Conservation (phyloP, 225 moss, liverwort and hornwort species). For the Anthoceros angustus region DNA sequence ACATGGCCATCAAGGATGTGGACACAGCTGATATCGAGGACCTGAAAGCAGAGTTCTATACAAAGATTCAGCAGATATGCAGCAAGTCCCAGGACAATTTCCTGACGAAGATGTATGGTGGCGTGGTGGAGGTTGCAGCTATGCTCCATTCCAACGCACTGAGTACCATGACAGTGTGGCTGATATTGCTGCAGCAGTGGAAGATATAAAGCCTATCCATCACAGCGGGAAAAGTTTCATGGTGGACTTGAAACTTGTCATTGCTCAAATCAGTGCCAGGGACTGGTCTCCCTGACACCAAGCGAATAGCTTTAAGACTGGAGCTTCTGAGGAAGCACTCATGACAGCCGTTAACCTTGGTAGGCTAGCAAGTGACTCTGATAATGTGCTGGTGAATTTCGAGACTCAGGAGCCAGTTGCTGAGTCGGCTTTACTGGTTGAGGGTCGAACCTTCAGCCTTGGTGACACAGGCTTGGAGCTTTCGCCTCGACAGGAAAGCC, state of each 20-base stretch:
- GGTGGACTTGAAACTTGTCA: conserved; percentile 35
- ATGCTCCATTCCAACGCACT: conserved; percentile 37
- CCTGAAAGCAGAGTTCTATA: conserved; percentile 34
- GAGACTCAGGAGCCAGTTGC: conserved; percentile 19
- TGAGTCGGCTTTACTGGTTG: conserved; percentile 11
- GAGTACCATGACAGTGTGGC: conserved; percentile 48
- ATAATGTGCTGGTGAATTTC: conserved; percentile 14
- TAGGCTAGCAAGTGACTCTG: conserved; percentile 10
- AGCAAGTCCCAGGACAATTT: conserved; percentile 36
- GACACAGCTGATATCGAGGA: conserved; percentile 46
- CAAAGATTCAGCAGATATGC: conserved; percentile 34
- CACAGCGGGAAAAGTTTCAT: conserved; percentile 25
- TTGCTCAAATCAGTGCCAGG: conserved; percentile 35
- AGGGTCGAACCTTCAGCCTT: neutral
- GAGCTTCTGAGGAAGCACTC: conserved; percentile 21
- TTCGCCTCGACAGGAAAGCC: conserved; percentile 6
- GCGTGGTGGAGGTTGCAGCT: conserved; percentile 34
- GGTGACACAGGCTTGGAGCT: conserved; percentile 24
- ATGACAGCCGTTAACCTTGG: conserved; percentile 20
- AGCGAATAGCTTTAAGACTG: conserved; percentile 31
- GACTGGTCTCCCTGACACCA: conserved; percentile 46
- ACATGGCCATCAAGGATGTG: conserved; percentile 55
- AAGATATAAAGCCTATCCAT: conserved; percentile 14
- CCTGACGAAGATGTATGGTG: conserved; percentile 45
- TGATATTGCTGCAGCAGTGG: conserved; percentile 23